phyloP scores from a whole-genome alignment of 768 basidiomycete species.

The Russula dissimulans region DNA sequence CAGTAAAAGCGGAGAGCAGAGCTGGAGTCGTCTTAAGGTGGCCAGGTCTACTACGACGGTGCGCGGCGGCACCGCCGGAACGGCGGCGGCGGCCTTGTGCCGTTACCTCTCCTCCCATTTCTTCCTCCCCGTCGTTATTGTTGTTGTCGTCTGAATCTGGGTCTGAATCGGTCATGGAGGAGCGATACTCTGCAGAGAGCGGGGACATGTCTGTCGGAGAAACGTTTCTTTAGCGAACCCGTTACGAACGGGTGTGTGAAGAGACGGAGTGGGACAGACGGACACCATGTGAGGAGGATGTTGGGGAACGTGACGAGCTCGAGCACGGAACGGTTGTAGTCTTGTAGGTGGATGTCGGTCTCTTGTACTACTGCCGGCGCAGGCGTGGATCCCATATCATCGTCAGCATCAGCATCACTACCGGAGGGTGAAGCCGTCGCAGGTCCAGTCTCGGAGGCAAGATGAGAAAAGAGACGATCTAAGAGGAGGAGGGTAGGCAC shows the following conservation, averaged over 20 bases:
- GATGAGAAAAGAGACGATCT: conserved; percentile 40
- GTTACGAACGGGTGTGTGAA: background rate
- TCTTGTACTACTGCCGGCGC: conserved; percentile 13
- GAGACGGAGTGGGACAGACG: conserved; percentile 24
- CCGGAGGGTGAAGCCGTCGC: background rate
- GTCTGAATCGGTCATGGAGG: conserved; percentile 21
- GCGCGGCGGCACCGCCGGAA: background rate
- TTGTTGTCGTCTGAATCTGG: conserved; percentile 19
- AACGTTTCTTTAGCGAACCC: background rate
- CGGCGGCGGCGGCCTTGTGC: background rate
- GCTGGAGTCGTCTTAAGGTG: conserved; percentile 59
- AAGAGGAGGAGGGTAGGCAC: conserved; percentile 75
- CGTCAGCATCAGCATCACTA: background rate
- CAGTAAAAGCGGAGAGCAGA: conserved; percentile 55
- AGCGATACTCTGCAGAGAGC: conserved; percentile 42
- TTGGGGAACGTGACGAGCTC: conserved; percentile 76
- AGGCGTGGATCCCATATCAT: background rate
- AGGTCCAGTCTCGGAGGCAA: conserved; percentile 7
- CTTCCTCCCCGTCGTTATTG: conserved; percentile 11
- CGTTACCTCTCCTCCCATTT: background rate
- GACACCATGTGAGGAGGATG: conserved; percentile 74
- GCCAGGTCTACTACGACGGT: conserved; percentile 29
- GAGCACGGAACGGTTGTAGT: conserved; percentile 80
- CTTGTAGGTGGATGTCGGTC: conserved; percentile 72
- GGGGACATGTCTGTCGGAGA: conserved; percentile 47